Evolutionary conservation across 495 filamentous ascomycete genomes (phyloP).

Genomic region (Penicillium goetzii): DNA sequence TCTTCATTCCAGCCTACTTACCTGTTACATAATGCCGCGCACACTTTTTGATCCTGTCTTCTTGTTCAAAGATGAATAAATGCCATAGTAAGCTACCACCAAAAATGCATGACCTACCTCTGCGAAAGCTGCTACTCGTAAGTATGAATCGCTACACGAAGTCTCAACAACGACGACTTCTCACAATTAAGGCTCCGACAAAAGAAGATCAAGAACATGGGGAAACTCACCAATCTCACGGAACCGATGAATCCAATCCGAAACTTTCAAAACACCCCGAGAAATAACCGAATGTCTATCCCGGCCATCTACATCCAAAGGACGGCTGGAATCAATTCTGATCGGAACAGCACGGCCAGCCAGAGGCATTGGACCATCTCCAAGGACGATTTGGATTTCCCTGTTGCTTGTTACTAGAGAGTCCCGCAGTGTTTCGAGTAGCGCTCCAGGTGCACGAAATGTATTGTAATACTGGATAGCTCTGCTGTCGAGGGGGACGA

Average conservation of each 20-base stretch:
- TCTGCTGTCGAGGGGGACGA: not conserved
- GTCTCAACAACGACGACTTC: no score
- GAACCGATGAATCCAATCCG: not conserved
- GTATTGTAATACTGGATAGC: not conserved
- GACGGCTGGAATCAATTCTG: not conserved
- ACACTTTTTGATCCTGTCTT: no score
- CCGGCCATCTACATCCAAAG: not conserved
- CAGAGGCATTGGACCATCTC: not conserved
- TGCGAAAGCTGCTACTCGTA: no score
- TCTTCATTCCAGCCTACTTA: no score
- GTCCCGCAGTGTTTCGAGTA: not conserved
- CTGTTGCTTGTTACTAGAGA: not conserved
- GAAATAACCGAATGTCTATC: not conserved
- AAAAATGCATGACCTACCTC: no score
- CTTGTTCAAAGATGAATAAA: no score
- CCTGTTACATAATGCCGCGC: no score
- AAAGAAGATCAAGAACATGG: not conserved
- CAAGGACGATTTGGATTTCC: not conserved
- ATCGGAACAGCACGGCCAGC: not conserved
- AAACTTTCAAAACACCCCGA: not conserved
- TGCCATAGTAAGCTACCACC: no score
- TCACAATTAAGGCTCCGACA: not conserved
- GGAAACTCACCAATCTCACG: not conserved
- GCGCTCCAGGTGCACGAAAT: not conserved
- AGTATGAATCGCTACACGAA: no score